Conservation (phyloP, 129 eudicot genomes). For the Cynara cardunculus region DNA sequence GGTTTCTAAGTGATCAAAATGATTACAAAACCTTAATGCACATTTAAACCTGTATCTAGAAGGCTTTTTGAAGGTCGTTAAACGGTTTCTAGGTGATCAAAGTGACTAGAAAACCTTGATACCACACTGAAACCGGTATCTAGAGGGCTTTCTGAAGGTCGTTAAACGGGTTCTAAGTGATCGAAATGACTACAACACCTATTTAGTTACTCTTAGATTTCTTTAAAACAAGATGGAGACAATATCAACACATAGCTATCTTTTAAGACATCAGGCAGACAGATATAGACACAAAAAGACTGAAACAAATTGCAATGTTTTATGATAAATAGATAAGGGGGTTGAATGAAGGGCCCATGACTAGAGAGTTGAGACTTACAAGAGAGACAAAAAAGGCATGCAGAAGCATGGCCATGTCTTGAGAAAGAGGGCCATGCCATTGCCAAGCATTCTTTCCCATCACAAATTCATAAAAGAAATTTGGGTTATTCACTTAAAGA, state of each 20-base stretch:
- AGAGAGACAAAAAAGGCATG: conserved; percentile 42
- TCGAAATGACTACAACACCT: not conserved
- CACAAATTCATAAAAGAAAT: conserved; percentile 19
- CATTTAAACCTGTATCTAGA: no score
- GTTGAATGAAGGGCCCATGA: conserved; percentile 30
- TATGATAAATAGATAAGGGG: conserved; percentile 16
- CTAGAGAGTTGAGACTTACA: conserved; percentile 25
- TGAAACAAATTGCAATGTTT: conserved; percentile 5
- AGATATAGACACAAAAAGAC: not conserved
- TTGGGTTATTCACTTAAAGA: conserved; percentile 28
- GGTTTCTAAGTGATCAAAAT: not conserved
- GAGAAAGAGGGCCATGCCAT: conserved; percentile 36
- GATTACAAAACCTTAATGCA: no score
- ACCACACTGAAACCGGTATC: not conserved
- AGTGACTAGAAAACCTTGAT: no score
- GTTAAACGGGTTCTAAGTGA: not conserved
- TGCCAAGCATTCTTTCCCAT: not conserved
- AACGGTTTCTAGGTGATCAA: not conserved
- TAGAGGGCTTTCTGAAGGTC: not conserved
- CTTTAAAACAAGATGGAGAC: not conserved
- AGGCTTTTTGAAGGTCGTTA: no score
- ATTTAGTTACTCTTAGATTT: not conserved
- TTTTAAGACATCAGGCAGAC: not conserved
- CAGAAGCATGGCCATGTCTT: conserved; percentile 39
- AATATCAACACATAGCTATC: not conserved